Evolutionary conservation across 257 asterid genomes (phyloP).

Genomic region (Nicotiana noctiflora): DNA sequence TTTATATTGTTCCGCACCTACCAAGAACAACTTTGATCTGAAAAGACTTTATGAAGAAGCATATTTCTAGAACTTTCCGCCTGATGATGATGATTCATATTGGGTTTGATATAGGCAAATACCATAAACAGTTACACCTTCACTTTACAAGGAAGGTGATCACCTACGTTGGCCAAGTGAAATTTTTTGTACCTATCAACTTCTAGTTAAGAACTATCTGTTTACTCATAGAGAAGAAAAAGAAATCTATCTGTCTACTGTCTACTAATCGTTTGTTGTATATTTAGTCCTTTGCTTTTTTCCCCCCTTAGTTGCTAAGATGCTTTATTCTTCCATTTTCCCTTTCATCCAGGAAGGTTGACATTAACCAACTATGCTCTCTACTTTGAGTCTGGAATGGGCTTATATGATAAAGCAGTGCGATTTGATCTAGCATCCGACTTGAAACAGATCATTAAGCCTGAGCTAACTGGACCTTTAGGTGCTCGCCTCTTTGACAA

Average conservation of each 20-base stretch:
- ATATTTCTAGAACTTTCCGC: background rate
- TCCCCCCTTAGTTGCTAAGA: background rate
- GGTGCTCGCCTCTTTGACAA: conserved; percentile 94
- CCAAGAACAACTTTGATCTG: background rate
- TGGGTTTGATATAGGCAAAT: background rate
- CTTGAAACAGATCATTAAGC: conserved; percentile 71
- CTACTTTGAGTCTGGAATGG: conserved; percentile 86
- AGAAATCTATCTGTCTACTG: background rate
- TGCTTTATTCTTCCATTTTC: background rate
- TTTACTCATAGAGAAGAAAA: background rate
- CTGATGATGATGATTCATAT: background rate
- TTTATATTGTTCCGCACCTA: background rate
- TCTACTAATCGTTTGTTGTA: background rate
- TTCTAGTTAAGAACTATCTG: background rate
- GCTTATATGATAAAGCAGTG: conserved; percentile 81
- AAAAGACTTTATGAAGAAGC: background rate
- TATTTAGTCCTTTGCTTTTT: background rate
- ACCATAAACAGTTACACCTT: background rate
- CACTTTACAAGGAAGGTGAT: background rate
- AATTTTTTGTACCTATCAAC: background rate
- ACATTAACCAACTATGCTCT: conserved; percentile 77
- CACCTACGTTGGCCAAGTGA: background rate
- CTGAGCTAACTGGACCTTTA: conserved; percentile 92
- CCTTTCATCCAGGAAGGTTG: conserved; percentile 60
- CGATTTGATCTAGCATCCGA: conserved; percentile 73